Evolutionary conservation across 176 grass and related monocot species (phyloP).

Genomic region (Hordeum vulgare): DNA sequence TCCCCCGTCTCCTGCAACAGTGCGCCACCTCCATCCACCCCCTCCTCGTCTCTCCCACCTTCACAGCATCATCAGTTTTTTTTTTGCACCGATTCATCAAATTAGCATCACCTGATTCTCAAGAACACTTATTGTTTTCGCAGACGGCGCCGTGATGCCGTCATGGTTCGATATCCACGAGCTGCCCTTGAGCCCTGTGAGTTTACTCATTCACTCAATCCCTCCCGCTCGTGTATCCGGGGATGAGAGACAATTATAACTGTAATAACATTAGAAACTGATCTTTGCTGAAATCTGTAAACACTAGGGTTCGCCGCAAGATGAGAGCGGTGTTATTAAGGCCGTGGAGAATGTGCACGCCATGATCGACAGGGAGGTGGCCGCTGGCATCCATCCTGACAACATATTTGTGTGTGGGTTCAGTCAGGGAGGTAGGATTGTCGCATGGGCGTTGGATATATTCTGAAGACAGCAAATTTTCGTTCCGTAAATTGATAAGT

Average conservation of each 20-base stretch:
- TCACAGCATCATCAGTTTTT: not conserved
- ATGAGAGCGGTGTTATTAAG: conserved; percentile 65
- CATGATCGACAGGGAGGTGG: conserved; percentile 79
- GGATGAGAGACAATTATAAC: not conserved
- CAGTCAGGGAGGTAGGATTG: conserved; percentile 60
- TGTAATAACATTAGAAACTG: not conserved
- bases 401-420: conserved; percentile 92
- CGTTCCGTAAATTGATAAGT: not conserved
- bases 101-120: not conserved
- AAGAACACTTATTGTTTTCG: not conserved
- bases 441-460: not conserved
- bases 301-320: conserved; percentile 64
- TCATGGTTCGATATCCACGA: conserved; percentile 95
- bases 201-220: not conserved
- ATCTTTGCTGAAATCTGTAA: not conserved
- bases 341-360: conserved; percentile 80
- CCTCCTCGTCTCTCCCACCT: not conserved
- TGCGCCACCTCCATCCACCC: not conserved
- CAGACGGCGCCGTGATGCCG: conserved; percentile 77
- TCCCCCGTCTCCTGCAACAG: conserved; percentile 77
- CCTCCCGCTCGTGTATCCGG: not conserved
- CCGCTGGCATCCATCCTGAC: conserved; percentile 57
- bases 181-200: conserved; percentile 65
- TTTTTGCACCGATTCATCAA: not conserved
- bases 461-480: not conserved